Conservation (phyloP, 1,284 basidiomycete species). For the Rhodotorula sp. region DNA sequence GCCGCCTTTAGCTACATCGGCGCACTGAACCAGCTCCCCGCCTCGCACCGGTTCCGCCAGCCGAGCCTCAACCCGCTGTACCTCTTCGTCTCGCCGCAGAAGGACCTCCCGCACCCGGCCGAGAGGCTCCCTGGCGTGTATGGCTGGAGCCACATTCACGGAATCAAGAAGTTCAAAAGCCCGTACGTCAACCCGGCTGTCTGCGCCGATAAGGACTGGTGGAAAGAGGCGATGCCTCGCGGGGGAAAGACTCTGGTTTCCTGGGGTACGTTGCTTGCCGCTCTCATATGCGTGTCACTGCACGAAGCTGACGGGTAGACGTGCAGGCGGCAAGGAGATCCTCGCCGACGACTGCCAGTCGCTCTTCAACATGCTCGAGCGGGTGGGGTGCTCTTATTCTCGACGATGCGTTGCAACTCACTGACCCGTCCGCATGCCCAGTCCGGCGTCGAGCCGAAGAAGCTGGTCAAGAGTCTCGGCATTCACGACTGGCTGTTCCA, state of each 20-base stretch:
- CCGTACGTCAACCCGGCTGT: slow-evolving; percentile 35
- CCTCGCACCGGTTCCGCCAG: not conserved
- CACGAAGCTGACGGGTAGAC: not conserved
- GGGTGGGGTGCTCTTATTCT: slow-evolving; percentile 4
- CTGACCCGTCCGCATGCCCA: not conserved
- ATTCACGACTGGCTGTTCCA: slow-evolving; percentile 28
- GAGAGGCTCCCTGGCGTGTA: not conserved
- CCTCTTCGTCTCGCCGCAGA: not conserved
- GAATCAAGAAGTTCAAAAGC: slow-evolving; percentile 17
- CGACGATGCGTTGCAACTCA: too few relatives aligned
- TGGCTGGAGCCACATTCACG: slow-evolving; percentile 21
- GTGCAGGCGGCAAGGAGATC: slow-evolving; percentile 22
- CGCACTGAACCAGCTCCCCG: not conserved
- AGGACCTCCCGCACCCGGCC: not conserved
- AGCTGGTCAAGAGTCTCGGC: slow-evolving; percentile 12
- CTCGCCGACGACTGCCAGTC: slow-evolving; percentile 29
- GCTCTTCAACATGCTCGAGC: slow-evolving; percentile 13
- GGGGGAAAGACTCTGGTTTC: slow-evolving; percentile 24
- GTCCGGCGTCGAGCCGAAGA: slow-evolving; percentile 30
- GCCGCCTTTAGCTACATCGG: slow-evolving; percentile 38
- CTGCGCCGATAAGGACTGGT: slow-evolving; percentile 17
- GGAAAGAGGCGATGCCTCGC: slow-evolving; percentile 28
- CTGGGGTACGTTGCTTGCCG: slow-evolving; percentile 16
- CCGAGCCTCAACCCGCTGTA: slow-evolving; percentile 16
- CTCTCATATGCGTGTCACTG: too few relatives aligned